Evolutionary conservation across 179 eudicot genomes (phyloP).

Genomic region (Actinidia polygama): DNA sequence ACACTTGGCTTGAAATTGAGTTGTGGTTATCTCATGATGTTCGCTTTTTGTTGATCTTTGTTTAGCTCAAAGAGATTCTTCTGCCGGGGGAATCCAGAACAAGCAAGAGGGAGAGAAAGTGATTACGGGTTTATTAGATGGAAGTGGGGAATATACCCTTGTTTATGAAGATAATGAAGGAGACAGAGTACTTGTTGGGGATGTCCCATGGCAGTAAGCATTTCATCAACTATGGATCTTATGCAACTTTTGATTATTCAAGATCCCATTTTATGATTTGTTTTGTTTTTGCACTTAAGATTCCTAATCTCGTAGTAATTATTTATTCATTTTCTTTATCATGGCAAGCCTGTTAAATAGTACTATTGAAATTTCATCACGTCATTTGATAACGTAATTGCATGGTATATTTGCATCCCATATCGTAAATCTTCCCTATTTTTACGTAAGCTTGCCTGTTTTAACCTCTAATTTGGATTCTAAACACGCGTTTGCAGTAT

Average conservation of each 20-base stretch:
- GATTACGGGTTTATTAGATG: slow-evolving; percentile 69
- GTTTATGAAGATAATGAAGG: slow-evolving; percentile 98
- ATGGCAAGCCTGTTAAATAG: neutral
- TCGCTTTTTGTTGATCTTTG: slow-evolving; percentile 28
- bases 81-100: slow-evolving; percentile 40
- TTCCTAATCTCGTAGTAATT: neutral
- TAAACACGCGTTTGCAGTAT: slow-evolving; percentile 53
- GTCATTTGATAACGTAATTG: neutral
- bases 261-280: too few species aligned
- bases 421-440: neutral
- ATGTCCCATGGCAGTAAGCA: slow-evolving; percentile 99
- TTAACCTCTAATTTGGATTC: neutral
- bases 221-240: slow-evolving; percentile 27
- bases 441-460: slow-evolving; percentile 7
- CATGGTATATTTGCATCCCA: neutral
- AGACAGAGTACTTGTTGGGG: slow-evolving; percentile 97
- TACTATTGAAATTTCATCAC: neutral
- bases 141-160: slow-evolving; percentile 90
- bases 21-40: slow-evolving; percentile 1
- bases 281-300: neutral
- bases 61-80: slow-evolving; percentile 73
- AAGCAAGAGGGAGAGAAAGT: slow-evolving; percentile 51
- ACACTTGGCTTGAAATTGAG: neutral
- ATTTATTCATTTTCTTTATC: neutral
- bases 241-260: slow-evolving; percentile 5